Percentiles rank a stretch among this genome's conserved stretches.
These are phyloP conservation scores for Colletotrichum sp. DNA, from an alignment of 2,329 filamentous ascomycete genomes.

Conservation along the genomic window DNA sequence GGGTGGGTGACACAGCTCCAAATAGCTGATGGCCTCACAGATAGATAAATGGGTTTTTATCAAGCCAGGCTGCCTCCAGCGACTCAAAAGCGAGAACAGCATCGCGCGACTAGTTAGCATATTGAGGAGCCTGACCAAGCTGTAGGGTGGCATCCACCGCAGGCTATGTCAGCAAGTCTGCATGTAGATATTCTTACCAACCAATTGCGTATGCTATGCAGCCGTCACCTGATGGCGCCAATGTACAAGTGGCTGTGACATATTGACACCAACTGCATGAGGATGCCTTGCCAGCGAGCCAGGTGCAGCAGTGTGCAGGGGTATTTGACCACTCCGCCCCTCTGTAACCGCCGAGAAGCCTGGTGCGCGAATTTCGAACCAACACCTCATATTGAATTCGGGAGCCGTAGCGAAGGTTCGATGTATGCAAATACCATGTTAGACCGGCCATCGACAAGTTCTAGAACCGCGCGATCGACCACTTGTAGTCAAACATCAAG, in stretches of 20 bases:
- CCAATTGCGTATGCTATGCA: rapidly evolving
- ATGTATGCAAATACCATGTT: not conserved
- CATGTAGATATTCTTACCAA: not conserved
- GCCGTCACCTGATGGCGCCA: not conserved
- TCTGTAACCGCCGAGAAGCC: not conserved
- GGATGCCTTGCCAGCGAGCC: not conserved
- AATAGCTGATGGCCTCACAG: too few species aligned
- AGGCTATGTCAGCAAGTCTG: not conserved
- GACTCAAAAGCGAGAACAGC: rapidly evolving
- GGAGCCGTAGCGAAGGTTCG: too few species aligned
- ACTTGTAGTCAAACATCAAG: not conserved
- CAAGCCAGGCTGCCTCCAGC: rapidly evolving
- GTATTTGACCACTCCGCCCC: not conserved
- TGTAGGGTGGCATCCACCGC: not conserved
- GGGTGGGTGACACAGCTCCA: too few species aligned
- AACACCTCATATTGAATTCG: too few species aligned
- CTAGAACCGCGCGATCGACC: not conserved
- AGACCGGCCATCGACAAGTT: not conserved
- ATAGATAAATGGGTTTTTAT: not conserved
- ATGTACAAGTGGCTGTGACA: not conserved
- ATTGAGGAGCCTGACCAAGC: rapidly evolving
- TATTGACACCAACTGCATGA: not conserved
- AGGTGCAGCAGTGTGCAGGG: not conserved
- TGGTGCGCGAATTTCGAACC: not conserved
- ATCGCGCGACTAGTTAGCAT: rapidly evolving